Conservation (phyloP, 108 stramenopile genomes). For the Discostella stelligeroides region DNA sequence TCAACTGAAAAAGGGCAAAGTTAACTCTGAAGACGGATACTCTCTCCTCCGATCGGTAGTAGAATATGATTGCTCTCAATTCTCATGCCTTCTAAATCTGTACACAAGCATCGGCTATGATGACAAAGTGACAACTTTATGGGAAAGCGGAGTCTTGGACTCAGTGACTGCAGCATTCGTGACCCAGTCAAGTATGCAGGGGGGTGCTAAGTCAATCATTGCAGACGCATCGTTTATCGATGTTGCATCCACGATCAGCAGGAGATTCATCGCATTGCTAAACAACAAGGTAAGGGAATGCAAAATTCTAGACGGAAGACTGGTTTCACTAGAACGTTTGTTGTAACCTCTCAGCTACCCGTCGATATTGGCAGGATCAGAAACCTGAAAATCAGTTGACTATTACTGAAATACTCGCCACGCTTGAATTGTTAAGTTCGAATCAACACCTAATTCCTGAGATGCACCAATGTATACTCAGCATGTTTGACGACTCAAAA, state of each 20-base stretch:
- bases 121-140: slow-evolving; percentile 8
- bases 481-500: slow-evolving; percentile 10
- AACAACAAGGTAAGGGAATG: slow-evolving; percentile 14
- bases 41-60: slow-evolving; percentile 32
- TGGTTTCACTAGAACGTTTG: not conserved
- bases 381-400: not conserved
- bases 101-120: slow-evolving; percentile 11
- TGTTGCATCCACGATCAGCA: slow-evolving; percentile 7
- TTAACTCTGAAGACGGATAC: not conserved
- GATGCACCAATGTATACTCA: slow-evolving; percentile 7
- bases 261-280: slow-evolving; percentile 16
- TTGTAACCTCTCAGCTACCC: not conserved
- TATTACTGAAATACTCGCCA: slow-evolving; percentile 10
- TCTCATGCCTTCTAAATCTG: slow-evolving; percentile 15
- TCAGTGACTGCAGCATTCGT: slow-evolving; percentile 29
- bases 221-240: not conserved
- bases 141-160: slow-evolving; percentile 30
- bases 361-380: slow-evolving; percentile 3
- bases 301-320: not conserved
- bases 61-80: slow-evolving; percentile 39
- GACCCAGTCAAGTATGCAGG: slow-evolving; percentile 13
- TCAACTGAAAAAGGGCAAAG: slow-evolving; percentile 7
- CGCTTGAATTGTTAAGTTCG: slow-evolving; percentile 20
- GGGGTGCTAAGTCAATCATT: slow-evolving; percentile 5
- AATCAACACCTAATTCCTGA: slow-evolving; percentile 4